Base-by-base conservation (phyloP, 116 monocot species). In the Trichopus zeylanicus region DNA sequence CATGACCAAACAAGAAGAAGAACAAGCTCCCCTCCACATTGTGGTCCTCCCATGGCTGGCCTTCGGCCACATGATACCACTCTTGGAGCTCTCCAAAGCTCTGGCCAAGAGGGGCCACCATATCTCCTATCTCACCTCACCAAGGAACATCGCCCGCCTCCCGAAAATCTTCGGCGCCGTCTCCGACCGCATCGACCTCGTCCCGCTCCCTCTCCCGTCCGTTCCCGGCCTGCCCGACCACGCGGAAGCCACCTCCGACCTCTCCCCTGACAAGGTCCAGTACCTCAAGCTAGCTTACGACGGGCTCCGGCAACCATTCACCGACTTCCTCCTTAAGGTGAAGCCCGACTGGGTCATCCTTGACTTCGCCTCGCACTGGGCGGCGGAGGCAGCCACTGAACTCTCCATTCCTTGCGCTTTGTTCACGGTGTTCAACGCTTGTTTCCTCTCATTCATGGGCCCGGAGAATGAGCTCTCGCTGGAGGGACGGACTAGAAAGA, bases 41-140 rank as follows among this genome's bases (percentile, higher is more conserved):
- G 75, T 64, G 8, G 48, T 78, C 69, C 48, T 81, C 61, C 84
- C 89, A 64, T 89, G 89, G 78, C 70, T 75, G 7, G 84, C 81
- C 53, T 67, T 83, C 48, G 81, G 89, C 48, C 89, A 89, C 66
- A 63, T 84, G 39, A 46, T 75, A 11, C 84, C 84, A 10, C 78
- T 75, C 75, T 60, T 81, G 0, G 67, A 84, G 67, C 80, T 88
- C 70, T 68, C 76, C 68, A 68, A 61, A 20, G 21, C 56, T 39
- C 6, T 71, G 2, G 71, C 68, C 21, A 26, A 26, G 1, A 27
- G 22, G 11, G 72, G 72, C 21, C 57, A 59, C 58, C 27, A 24
- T 3, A 35, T 72, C 57, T 51, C 72, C 58, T 72, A 28, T 52
- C 12, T 77, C 33, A 66, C 57, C 62, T 51, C 72, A 7, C 47